Evolutionary conservation across 768 basidiomycete genomes (phyloP), one percentile per base, ranked within the genome.

Genomic region (Tremella mesenterica): DNA sequence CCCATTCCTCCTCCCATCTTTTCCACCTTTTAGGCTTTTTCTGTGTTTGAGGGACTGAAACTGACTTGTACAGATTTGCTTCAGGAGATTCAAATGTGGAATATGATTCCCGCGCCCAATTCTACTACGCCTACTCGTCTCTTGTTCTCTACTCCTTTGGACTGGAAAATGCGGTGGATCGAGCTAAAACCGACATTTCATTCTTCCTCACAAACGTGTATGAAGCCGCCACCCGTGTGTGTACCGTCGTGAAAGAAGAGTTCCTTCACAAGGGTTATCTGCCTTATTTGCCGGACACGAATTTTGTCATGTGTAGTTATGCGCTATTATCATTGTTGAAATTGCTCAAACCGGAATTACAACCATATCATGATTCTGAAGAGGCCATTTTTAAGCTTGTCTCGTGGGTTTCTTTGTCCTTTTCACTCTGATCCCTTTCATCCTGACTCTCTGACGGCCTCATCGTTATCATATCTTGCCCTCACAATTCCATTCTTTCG

Each of bases 91-190:
- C 44, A 16, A 57, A 57, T 36, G n/a, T 21, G 20, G 60, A 61
- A 13, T 66, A 62, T 49, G 63, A 64, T 28, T 52, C 45, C 16
- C 51, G 65, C 36, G 78, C 80, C 25, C 76, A 80, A 59, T 92
- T 90, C 67, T 89, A 88, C 70, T 85, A 81, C 75, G 81, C 88
- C 69, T 93, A 93, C 64, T 81, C 84, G 23, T 60, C 63, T 4
- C 80, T 99, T 48, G 87, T 95, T 31, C 76, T 96, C 53, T 91
- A 95, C 69, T 93, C 92, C 1, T 99, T 99, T 63, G 93, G 93
- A 10, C 79, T 99, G 38, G 92, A 99, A 72, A 87, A 93, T 66
- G 89, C 93, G n/a, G 75, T 96, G 52, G 92, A 93, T 73, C 44
- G 63, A n/a, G 55, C 59, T 48, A 65, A 65, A 31, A 68, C 63